Base-by-base conservation (phyloP, 2,329 filamentous ascomycete genomes). In the Colletotrichum magnum region DNA sequence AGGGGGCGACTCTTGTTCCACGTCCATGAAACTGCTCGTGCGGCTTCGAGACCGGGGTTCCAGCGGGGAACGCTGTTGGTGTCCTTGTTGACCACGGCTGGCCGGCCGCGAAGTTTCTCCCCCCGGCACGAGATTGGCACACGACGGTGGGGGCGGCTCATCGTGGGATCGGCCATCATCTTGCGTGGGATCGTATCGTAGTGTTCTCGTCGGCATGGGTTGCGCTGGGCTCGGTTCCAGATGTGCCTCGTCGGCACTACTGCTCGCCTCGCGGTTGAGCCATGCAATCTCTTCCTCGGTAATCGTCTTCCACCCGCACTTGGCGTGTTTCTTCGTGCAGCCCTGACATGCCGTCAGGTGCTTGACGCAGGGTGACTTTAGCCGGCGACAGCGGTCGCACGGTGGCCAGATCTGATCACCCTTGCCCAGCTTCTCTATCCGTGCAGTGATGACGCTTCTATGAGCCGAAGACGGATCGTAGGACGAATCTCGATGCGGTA, bases 321-420 rank as follows among this genome's bases (percentile, higher is more conserved):
- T 95, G 21, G 93, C 93, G 77, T 97, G 94, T 78, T 97, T 97
- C 78, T 93, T 95, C 0, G 94, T 97, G 79, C 94, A 97, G 24
- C 93, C 94, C 79, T 92, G 89, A 76, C 94, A 97, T 9, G 94
- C 93, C 0, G 94, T 97, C 47, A 96, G 84, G 71, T 97, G 93
- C 80, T 97, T 97, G 56, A 95, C 84, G 71, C 94, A 97, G 67
- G 94, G 89, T 82, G 94, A 93, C 72, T 93, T 90, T 16, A 97
- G 84, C 36, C 94, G 87, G 52, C 94, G 87, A 77, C 94, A 97
- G 45, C 94, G 87, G 77, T 97, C 94, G 76, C 94, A 97, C 0
- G 94, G 93, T 10, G 94, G 94, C n/a, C 89, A 80, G 57, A 97
- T 93, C 6, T 88, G 84, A 63, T 94, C 92, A 4, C 93, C 93